Evolutionary conservation across 805 yeast species (phyloP).

Genomic region (Cyberlindnera suaveolens): DNA sequence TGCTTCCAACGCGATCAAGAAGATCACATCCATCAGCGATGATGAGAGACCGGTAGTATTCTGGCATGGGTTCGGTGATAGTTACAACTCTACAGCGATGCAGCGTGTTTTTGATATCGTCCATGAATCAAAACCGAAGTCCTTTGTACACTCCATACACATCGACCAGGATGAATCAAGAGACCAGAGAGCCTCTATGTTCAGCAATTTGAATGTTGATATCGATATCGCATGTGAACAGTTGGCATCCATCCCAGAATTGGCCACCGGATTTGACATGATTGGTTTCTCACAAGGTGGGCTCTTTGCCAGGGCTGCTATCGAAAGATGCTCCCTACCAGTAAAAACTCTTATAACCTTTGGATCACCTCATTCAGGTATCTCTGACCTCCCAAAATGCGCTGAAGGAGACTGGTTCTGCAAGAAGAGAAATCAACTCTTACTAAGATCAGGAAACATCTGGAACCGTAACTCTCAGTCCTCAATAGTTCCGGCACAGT

Average conservation of each 20-base stretch:
- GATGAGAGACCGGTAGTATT: constrained; percentile 47
- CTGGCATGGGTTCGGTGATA: constrained; percentile 86
- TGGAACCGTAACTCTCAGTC: constrained; percentile 54
- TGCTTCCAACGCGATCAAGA: constrained; percentile 14
- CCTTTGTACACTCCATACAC: constrained; percentile 46
- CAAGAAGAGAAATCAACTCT: constrained; percentile 41
- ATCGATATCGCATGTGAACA: constrained; percentile 50
- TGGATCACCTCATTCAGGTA: constrained; percentile 80
- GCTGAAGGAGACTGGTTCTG: constrained; percentile 53
- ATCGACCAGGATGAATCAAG: constrained; percentile 40
- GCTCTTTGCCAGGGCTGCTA: constrained; percentile 60
- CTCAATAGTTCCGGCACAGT: constrained; percentile 64
- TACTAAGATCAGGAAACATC: constrained; percentile 45
- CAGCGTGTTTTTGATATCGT: constrained; percentile 38
- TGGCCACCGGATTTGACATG: constrained; percentile 57
- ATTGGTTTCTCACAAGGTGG: constrained; percentile 86
- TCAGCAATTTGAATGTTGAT: constrained; percentile 56
- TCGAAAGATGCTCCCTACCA: constrained; percentile 47
- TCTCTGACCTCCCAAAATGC: constrained; percentile 62
- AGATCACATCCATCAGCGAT: constrained; percentile 7
- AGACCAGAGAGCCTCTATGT: constrained; percentile 50
- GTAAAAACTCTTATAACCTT: constrained; percentile 57
- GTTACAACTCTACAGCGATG: constrained; percentile 57
- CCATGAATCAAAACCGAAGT: constrained; percentile 39
- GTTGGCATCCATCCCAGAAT: constrained; percentile 37